phyloP scores from a whole-genome alignment of 2,329 filamentous ascomycete species.

The Amauroascus verrucosus region DNA sequence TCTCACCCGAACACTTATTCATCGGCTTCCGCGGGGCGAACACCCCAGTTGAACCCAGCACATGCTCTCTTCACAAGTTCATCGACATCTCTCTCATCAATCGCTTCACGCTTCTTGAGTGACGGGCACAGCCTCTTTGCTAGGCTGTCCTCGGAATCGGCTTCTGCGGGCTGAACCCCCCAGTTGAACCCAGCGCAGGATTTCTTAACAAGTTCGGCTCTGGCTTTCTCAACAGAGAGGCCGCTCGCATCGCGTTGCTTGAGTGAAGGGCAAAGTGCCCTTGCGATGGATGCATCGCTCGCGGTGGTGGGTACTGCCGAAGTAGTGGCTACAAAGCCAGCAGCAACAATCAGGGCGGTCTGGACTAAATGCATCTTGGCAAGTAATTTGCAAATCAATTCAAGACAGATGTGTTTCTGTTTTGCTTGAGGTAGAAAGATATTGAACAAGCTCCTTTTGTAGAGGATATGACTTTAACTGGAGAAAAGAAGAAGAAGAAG shows the following conservation, averaged over 20 bases:
- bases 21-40: too few relatives aligned
- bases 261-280: not conserved
- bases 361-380: constrained; percentile 2
- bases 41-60: too few relatives aligned
- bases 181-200: constrained; percentile 3
- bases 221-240: not conserved
- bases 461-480: too few relatives aligned
- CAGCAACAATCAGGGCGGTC: not conserved
- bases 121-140: constrained; percentile 7
- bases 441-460: too few relatives aligned
- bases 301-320: constrained; percentile 4
- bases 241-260: not conserved
- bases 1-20: too few relatives aligned
- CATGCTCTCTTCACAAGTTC: not conserved
- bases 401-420: not conserved
- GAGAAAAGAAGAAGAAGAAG: too few relatives aligned
- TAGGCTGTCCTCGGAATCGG: not conserved
- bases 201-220: constrained; percentile 1
- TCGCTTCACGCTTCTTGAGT: constrained; percentile 7
- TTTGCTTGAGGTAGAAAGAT: not conserved
- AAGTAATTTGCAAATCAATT: not conserved
- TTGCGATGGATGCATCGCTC: not conserved
- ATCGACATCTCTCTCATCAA: not conserved
- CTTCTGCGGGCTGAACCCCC: constrained; percentile 1
- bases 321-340: constrained; percentile 1